A percentile compares a stretch with the other conserved stretches of the same genome.
Conservation (phyloP, 768 basidiomycete genomes). For the Pholiota microspora region DNA sequence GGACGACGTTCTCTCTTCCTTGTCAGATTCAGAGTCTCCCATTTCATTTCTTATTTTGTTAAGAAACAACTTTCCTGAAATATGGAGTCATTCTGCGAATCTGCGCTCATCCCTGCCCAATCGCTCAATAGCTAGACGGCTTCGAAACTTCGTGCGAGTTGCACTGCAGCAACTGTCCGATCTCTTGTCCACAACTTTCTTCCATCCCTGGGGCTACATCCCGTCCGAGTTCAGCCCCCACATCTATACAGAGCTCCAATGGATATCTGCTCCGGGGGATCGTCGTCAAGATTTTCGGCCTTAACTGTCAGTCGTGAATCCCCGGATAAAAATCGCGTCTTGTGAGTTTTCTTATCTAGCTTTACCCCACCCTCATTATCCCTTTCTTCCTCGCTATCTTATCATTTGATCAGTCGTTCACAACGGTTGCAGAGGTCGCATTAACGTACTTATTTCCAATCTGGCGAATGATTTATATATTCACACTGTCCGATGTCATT, state of each 20-base stretch:
- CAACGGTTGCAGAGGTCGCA: too few species aligned
- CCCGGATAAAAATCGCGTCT: not conserved
- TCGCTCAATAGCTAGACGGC: too few species aligned
- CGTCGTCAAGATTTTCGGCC: not conserved
- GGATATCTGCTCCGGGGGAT: not conserved
- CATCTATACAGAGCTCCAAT: too few species aligned
- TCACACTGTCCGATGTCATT: conserved; percentile 12
- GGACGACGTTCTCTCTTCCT: not conserved
- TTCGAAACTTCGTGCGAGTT: too few species aligned
- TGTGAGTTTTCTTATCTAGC: not conserved
- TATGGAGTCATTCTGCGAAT: not conserved
- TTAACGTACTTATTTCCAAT: not conserved
- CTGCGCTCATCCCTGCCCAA: not conserved
- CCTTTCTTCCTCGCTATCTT: not conserved
- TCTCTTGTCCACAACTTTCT: too few species aligned
- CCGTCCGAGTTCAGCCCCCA: too few species aligned
- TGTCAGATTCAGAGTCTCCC: not conserved
- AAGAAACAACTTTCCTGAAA: too few species aligned
- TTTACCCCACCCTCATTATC: not conserved
- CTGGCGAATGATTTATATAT: conserved; percentile 10
- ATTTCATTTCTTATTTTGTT: too few species aligned
- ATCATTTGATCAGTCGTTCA: not conserved
- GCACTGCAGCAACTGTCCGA: too few species aligned
- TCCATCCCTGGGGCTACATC: too few species aligned
- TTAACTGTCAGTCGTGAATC: not conserved